Conservation (phyloP, 768 basidiomycete genomes). For the Candolleomyces eurysporus region DNA sequence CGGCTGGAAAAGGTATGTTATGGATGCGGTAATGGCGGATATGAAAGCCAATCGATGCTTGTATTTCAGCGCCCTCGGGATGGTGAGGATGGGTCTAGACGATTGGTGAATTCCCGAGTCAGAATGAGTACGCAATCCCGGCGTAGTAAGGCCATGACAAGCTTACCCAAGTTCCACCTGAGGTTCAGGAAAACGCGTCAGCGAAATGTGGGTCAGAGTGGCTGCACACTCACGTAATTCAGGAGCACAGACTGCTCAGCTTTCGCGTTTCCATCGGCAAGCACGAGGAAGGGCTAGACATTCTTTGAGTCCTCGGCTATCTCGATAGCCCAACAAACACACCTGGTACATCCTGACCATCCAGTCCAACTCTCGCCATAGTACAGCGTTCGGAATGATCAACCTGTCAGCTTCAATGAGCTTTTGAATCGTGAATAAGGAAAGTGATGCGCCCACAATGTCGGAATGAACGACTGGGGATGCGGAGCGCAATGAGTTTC, state of each 20-base stretch:
- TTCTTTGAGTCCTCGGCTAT: conserved; percentile 2
- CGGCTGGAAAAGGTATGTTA: conserved; percentile 53
- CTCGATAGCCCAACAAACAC: conserved; percentile 12
- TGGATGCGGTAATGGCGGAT: conserved; percentile 48
- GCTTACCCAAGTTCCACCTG: conserved; percentile 46
- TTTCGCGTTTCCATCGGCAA: conserved; percentile 49
- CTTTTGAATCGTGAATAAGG: neutral
- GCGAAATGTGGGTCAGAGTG: neutral
- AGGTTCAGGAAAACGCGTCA: neutral
- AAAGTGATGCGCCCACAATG: conserved; percentile 29
- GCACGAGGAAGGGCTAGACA: conserved; percentile 57
- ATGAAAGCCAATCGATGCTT: conserved; percentile 54
- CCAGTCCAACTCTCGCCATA: conserved; percentile 56
- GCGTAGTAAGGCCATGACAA: neutral
- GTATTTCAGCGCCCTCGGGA: conserved; percentile 47
- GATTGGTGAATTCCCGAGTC: no score
- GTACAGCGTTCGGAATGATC: conserved; percentile 46
- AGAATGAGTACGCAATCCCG: no score
- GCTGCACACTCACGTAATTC: conserved; percentile 51
- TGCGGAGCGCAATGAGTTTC: conserved; percentile 1
- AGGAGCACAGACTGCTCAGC: conserved; percentile 63
- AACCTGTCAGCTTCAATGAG: conserved; percentile 23
- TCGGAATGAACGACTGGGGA: conserved; percentile 59
- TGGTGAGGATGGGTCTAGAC: conserved; percentile 38
- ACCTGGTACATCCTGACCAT: conserved; percentile 59